phyloP scores from a whole-genome alignment of 2,329 filamentous ascomycete species.

The Ciborinia camelliae region DNA sequence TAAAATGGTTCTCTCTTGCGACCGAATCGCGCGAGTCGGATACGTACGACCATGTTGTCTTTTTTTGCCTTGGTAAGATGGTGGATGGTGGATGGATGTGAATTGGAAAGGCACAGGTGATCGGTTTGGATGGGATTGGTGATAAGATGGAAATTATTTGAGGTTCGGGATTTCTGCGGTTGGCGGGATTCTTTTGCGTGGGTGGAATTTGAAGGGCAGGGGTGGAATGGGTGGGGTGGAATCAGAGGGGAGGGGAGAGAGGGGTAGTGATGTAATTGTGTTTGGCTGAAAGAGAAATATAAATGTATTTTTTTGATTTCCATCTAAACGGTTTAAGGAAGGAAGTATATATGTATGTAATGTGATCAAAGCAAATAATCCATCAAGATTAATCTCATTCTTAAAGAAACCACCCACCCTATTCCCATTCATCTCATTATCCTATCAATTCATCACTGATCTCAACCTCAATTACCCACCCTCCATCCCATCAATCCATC shows the following conservation, averaged over 20 bases:
- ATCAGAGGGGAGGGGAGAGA: background rate
- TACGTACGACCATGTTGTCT: conserved; percentile 81
- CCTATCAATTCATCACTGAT: background rate
- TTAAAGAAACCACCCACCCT: no score
- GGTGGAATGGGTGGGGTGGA: background rate
- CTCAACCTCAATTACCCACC: no score
- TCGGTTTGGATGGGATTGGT: background rate
- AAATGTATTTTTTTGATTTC: background rate
- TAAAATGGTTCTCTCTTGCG: conserved; percentile 86
- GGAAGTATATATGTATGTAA: no score
- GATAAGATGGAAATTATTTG: conserved; percentile 11
- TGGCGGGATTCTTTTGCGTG: background rate
- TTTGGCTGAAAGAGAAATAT: background rate
- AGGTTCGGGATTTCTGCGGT: background rate
- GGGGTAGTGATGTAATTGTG: conserved; percentile 4
- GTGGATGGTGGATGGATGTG: background rate
- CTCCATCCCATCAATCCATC: no score
- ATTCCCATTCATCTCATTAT: no score
- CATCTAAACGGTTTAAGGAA: no score
- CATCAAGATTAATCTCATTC: no score
- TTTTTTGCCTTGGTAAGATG: background rate
- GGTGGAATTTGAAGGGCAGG: background rate
- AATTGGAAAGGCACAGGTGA: background rate
- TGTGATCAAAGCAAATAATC: no score
- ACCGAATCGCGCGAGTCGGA: conserved; percentile 91